These are phyloP conservation scores for Dactylellina sp. DNA, from an alignment of 2,329 filamentous ascomycete species.

Conservation along the genomic window DNA sequence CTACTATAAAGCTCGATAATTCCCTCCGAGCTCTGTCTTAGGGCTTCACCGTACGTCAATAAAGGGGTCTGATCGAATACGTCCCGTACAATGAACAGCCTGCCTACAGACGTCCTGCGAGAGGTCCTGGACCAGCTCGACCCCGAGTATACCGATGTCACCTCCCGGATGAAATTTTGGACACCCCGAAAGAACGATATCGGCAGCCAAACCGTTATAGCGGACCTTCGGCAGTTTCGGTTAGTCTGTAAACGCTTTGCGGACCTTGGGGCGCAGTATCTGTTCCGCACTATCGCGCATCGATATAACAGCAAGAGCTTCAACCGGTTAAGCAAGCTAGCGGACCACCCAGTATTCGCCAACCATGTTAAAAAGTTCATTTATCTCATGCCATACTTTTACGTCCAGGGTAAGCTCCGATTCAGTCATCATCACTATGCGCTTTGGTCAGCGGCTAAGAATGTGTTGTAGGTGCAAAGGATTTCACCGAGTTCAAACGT, in stretches of 20 bases:
- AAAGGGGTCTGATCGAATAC: conserved; percentile 13
- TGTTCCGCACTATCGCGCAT: conserved; percentile 68
- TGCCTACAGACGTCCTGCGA: conserved; percentile 68
- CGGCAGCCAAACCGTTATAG: conserved; percentile 67
- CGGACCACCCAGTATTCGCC: conserved; percentile 67
- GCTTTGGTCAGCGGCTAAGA: conserved; percentile 65
- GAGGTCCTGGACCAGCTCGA: conserved; percentile 68
- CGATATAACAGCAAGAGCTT: conserved; percentile 68
- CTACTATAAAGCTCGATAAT: conserved; percentile 18
- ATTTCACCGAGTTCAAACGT: conserved; percentile 57
- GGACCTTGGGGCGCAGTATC: conserved; percentile 67
- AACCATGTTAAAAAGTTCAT: conserved; percentile 71
- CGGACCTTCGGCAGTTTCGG: conserved; percentile 66
- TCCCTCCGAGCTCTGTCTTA: conserved; percentile 6
- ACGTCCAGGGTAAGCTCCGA: conserved; percentile 66
- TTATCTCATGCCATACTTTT: conserved; percentile 72
- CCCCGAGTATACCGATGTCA: conserved; percentile 65
- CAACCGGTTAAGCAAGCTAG: conserved; percentile 67
- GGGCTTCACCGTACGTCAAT: conserved; percentile 43
- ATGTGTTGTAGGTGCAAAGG: conserved; percentile 62
- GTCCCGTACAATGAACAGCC: conserved; percentile 57
- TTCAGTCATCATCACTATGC: conserved; percentile 39
- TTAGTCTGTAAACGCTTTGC: conserved; percentile 68
- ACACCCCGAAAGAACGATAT: conserved; percentile 68
- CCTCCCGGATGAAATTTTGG: conserved; percentile 67